phyloP scores from a whole-genome alignment of 176 grass and related monocot species.

The Oryza rufipogon region DNA sequence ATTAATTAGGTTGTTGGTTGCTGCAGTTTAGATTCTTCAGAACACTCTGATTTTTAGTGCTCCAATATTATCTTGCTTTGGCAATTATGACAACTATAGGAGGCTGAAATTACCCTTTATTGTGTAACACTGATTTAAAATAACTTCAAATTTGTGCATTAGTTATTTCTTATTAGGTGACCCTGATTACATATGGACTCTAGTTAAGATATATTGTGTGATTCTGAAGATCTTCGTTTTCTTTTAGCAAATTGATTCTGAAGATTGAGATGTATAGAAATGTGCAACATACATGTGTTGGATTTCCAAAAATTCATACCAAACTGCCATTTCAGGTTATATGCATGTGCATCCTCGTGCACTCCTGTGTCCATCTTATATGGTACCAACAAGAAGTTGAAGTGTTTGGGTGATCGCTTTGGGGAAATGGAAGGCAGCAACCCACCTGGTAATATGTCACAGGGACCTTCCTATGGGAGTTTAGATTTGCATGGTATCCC shows the following conservation, averaged over 20 bases:
- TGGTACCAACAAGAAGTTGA: constrained; percentile 26
- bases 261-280: neutral
- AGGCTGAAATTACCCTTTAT: neutral
- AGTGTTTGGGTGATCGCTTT: constrained; percentile 8
- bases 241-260: neutral
- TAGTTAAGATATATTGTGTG: neutral
- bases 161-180: constrained; percentile 20
- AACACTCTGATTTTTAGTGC: neutral
- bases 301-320: constrained; percentile 28
- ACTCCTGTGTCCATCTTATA: constrained; percentile 13
- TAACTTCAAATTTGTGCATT: neutral
- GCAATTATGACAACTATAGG: neutral
- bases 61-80: neutral
- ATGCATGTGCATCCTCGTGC: constrained; percentile 9
- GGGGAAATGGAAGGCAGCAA: constrained; percentile 75
- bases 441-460: constrained; percentile 47
- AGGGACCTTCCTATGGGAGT: constrained; percentile 53
- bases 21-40: neutral
- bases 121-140: neutral
- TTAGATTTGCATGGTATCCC: constrained; percentile 51
- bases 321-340: constrained; percentile 36
- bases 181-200: neutral
- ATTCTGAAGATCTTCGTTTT: neutral
- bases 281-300: neutral
- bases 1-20: neutral